These are phyloP conservation scores for Miscanthus lutarioriparius DNA, from an alignment of 176 grass and related monocot species.

Conservation along the genomic window DNA sequence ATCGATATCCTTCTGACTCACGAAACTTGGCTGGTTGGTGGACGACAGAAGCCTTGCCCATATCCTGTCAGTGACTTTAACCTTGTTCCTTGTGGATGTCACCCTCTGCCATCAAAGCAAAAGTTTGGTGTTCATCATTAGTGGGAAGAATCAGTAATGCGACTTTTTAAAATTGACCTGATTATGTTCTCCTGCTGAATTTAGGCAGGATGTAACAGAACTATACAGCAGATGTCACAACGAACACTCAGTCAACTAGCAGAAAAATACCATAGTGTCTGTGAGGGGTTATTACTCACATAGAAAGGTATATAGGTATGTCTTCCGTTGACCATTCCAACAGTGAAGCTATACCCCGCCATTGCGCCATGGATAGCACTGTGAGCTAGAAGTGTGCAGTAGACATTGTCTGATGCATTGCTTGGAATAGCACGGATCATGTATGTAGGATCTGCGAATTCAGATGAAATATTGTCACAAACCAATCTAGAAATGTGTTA, in stretches of 20 bases:
- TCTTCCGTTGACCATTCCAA: conserved; percentile 79
- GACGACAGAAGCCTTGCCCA: conserved; percentile 84
- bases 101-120: conserved; percentile 56
- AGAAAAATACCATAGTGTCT: background rate
- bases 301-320: conserved; percentile 93
- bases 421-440: conserved; percentile 97
- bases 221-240: background rate
- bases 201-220: conserved; percentile 5
- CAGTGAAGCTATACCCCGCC: conserved; percentile 94
- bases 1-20: conserved; percentile 62
- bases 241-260: background rate
- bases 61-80: conserved; percentile 64
- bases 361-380: conserved; percentile 93
- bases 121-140: background rate
- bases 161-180: background rate
- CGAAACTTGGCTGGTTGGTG: conserved; percentile 80
- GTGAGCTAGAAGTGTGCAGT: conserved; percentile 87
- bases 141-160: background rate
- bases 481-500: background rate
- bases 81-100: conserved; percentile 72
- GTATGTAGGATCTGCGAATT: conserved; percentile 89
- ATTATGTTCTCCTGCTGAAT: background rate
- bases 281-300: conserved; percentile 56
- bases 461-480: conserved; percentile 21
- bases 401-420: conserved; percentile 97